Evolutionary conservation across 1,284 basidiomycete species (phyloP).

Genomic region (Agaricales sp.): DNA sequence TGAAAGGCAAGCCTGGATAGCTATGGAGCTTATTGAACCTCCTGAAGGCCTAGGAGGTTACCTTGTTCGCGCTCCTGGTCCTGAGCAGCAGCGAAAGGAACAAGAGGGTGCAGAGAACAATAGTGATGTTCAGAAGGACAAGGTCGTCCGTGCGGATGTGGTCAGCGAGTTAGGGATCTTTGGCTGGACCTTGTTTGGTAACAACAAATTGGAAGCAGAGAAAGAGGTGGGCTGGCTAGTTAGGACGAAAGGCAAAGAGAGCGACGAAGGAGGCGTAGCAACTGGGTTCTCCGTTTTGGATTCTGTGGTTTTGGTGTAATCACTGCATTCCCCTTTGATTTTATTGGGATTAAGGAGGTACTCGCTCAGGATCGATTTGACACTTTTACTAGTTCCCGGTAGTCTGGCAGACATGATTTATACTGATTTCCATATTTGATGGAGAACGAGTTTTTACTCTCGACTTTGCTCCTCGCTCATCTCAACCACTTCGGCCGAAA

Average conservation of each 20-base stretch:
- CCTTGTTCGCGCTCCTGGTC: constrained; percentile 54
- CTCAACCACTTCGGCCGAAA: too few relatives aligned
- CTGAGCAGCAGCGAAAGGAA: constrained; percentile 14
- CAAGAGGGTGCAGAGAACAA: background rate
- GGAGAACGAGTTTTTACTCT: too few relatives aligned
- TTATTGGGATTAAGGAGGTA: too few relatives aligned
- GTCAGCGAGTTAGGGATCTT: constrained; percentile 92
- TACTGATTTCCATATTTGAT: too few relatives aligned
- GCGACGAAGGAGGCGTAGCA: constrained; percentile 91
- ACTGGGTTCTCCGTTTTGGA: constrained; percentile 88
- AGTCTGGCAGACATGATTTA: too few relatives aligned
- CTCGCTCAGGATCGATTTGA: too few relatives aligned
- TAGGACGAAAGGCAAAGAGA: constrained; percentile 87
- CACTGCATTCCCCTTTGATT: background rate
- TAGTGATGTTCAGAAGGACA: too few relatives aligned
- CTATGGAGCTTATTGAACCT: constrained; percentile 85
- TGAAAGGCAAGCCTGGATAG: constrained; percentile 78
- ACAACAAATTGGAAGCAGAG: constrained; percentile 30
- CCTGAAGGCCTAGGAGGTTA: constrained; percentile 61
- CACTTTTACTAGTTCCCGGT: too few relatives aligned
- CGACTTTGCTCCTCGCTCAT: too few relatives aligned
- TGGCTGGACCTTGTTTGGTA: constrained; percentile 76
- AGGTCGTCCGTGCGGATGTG: constrained; percentile 50
- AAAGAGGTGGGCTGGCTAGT: constrained; percentile 78
- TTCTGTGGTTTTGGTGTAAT: constrained; percentile 56